Base-by-base conservation (phyloP, 2,329 filamentous ascomycete species). In the Diaporthe helianthi region DNA sequence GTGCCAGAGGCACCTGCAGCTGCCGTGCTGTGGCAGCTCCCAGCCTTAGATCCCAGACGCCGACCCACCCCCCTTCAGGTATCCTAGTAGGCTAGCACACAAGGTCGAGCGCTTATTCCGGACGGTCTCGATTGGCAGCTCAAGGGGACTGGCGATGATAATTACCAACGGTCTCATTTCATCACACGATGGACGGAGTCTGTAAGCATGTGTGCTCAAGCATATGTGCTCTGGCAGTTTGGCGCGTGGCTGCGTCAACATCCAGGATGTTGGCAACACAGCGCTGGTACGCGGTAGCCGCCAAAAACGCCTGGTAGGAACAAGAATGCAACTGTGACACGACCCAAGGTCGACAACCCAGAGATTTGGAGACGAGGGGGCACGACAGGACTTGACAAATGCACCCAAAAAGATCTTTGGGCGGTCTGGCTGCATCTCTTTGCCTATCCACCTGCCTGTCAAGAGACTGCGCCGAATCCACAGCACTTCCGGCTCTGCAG, bases 401-500 rank as follows among this genome's bases (percentile, higher is more conserved):
- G 9, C 41, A 47, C 33, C 41, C 51, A 15, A 54, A 31, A 49
- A 36, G 41, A 29, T 44, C 22, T 29, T 58, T 22, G 46, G 10
- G 41, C 52, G 38, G 52, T 53, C 63, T 65, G 49, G 46, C 41
- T 47, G 41, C 36, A 26, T 67, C 29, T 55, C 26, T 55, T 29
- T 47, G n/a, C 19, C 51, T 31, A 33, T 46, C 49, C 10, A 26
- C 12, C 65, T 49, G 52, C 13, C 19, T 63, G 26, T 24, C 41
- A 19, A 47, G 55, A 49, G 58, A 17, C 29, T 49, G 41, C 58
- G 31, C 12, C n/a, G 44, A 63, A 58, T 24, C 65, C 65, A 67
- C 65, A 58, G 29, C 26, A 55, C 65, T 67, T 47, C 54, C 52
- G 65, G 65, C 52, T 67, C 65, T 67, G 65, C 65, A 67, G 44